Evolutionary conservation across 495 filamentous ascomycete genomes (phyloP).

Genomic region (Emericellopsis terricola): DNA sequence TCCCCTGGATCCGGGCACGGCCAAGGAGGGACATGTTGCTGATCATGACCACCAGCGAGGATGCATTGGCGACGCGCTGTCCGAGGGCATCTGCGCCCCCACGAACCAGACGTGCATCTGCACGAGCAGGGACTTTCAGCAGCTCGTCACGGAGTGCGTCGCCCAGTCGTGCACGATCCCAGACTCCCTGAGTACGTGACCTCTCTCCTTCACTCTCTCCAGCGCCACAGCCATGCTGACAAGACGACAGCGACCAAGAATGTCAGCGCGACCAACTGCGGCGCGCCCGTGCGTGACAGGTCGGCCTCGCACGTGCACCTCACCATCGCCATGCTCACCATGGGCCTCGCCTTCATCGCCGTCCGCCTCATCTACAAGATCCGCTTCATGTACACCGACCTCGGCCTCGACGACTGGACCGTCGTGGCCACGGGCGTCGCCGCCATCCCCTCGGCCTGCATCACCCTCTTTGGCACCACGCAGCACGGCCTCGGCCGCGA

Average conservation of each 20-base stretch:
- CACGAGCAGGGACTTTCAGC: neutral
- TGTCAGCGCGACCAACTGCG: neutral
- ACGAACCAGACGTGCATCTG: neutral
- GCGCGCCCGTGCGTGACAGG: neutral
- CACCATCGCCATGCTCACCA: slow-evolving; percentile 3
- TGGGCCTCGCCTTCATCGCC: slow-evolving; percentile 1
- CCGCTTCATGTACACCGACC: no score
- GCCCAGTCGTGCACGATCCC: neutral
- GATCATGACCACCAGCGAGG: neutral
- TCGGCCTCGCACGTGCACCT: neutral
- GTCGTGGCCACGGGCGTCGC: slow-evolving; percentile 3
- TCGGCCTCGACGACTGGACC: slow-evolving; percentile 7
- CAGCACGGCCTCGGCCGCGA: slow-evolving; percentile 14
- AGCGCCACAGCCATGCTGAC: neutral
- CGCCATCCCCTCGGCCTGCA: slow-evolving; percentile 1
- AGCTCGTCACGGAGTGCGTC: neutral
- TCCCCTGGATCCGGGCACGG: neutral
- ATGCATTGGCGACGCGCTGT: neutral
- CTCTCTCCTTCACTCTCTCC: neutral
- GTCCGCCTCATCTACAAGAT: no score
- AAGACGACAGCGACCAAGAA: neutral
- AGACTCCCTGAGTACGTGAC: neutral
- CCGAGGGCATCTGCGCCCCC: neutral
- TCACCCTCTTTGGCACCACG: slow-evolving; percentile 4
- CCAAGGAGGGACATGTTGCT: neutral